Percentiles rank a stretch among this genome's conserved stretches.
Conservation (phyloP, 2,329 filamentous ascomycete genomes). For the Pyricularia grisea region DNA sequence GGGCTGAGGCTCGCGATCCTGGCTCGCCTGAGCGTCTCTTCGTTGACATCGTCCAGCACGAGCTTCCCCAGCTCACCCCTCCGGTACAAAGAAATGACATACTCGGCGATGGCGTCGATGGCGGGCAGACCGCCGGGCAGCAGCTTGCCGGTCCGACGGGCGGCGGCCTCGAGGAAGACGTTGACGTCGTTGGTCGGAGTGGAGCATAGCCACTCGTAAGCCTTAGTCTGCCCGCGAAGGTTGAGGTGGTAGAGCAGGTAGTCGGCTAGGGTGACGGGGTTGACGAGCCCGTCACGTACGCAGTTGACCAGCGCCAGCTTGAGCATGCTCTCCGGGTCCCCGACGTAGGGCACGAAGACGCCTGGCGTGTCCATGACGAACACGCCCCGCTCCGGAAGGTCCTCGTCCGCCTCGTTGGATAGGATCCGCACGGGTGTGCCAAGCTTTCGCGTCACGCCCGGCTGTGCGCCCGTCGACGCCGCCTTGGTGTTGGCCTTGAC, state of each 20-base stretch:
- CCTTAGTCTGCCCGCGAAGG: constrained; percentile 41
- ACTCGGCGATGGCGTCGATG: constrained; percentile 63
- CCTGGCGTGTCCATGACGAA: constrained; percentile 90
- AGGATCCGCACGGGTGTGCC: constrained; percentile 72
- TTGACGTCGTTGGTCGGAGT: constrained; percentile 77
- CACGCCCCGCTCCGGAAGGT: constrained; percentile 48
- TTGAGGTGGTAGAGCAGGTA: constrained; percentile 87
- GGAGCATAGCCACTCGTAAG: constrained; percentile 31
- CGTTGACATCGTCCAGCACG: constrained; percentile 66
- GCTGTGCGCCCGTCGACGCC: constrained; percentile 74
- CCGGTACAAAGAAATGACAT: constrained; percentile 76
- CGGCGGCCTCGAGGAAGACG: constrained; percentile 61
- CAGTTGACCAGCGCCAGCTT: constrained; percentile 87
- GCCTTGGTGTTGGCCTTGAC: constrained; percentile 53
- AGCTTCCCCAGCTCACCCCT: constrained; percentile 67
- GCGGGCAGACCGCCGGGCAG: constrained; percentile 63
- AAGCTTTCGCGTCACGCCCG: constrained; percentile 83
- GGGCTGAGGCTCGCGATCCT: constrained; percentile 35
- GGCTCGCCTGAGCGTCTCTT: constrained; percentile 43
- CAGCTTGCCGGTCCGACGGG: constrained; percentile 65
- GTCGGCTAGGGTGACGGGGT: constrained; percentile 70
- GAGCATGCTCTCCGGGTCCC: constrained; percentile 79
- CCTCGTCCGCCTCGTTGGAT: constrained; percentile 19
- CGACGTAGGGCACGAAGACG: constrained; percentile 88
- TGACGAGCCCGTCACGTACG: constrained; percentile 82